phyloP scores from a whole-genome alignment of 2,329 filamentous ascomycete species.

The Xylariaceae sp. region DNA sequence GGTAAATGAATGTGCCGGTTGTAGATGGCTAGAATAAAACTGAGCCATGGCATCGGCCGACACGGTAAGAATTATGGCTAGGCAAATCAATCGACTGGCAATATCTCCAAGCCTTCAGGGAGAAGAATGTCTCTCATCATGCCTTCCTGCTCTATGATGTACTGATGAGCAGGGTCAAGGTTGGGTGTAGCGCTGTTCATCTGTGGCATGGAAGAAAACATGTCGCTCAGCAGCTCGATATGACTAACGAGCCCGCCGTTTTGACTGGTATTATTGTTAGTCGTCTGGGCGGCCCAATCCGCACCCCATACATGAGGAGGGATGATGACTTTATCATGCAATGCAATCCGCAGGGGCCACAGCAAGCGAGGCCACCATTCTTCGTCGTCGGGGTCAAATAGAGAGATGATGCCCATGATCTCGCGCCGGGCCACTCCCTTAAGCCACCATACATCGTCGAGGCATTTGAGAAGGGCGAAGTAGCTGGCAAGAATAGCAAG shows the following conservation, averaged over 20 bases:
- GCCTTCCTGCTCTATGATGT: constrained; percentile 17
- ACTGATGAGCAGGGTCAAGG: constrained; percentile 20
- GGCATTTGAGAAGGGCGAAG: constrained; percentile 58
- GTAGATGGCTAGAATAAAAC: neutral
- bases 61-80: neutral
- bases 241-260: constrained; percentile 37
- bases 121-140: constrained; percentile 22
- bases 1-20: neutral
- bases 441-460: constrained; percentile 65
- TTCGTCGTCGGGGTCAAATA: constrained; percentile 52
- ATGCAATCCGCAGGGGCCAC: constrained; percentile 55
- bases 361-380: constrained; percentile 58
- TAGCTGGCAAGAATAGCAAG: constrained; percentile 61
- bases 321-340: constrained; percentile 50
- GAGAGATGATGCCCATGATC: constrained; percentile 56
- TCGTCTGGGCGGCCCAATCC: constrained; percentile 43
- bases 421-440: constrained; percentile 61
- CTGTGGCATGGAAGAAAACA: constrained; percentile 31
- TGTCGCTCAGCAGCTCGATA: constrained; percentile 43
- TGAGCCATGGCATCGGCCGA: neutral
- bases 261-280: constrained; percentile 24
- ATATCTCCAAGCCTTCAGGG: constrained; percentile 19
- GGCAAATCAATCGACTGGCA: constrained; percentile 19
- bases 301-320: constrained; percentile 54
- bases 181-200: constrained; percentile 16